Evolutionary conservation across 306 rosid genomes (phyloP).

Genomic region (Vigna nakashimae): DNA sequence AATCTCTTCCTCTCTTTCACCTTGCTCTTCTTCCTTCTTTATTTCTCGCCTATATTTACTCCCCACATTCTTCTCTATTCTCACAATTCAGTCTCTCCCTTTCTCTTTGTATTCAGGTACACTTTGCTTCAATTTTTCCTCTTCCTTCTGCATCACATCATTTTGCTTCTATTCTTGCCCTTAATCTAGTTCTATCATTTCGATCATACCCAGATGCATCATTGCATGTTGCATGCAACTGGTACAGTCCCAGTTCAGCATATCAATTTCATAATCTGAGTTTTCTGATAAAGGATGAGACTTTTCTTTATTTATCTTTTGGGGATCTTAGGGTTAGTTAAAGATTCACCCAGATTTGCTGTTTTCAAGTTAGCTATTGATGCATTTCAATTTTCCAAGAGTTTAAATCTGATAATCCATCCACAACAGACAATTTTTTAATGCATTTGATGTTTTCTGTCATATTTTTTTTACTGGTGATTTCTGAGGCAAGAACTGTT

Average conservation of each 20-base stretch:
- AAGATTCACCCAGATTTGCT: neutral
- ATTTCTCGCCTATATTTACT: neutral
- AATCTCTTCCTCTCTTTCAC: constrained; percentile 29
- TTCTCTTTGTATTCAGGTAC: constrained; percentile 44
- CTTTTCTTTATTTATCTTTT: neutral
- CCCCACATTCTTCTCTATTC: neutral
- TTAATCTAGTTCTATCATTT: constrained; percentile 4
- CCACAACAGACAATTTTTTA: neutral
- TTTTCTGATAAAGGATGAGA: neutral
- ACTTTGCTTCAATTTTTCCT: neutral
- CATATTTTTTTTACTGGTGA: neutral
- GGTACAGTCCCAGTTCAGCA: neutral
- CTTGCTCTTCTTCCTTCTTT: neutral
- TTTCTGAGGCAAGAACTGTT: constrained; percentile 29
- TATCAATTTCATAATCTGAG: constrained; percentile 8
- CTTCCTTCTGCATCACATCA: neutral
- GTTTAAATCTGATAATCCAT: constrained; percentile 5
- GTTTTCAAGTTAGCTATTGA: neutral
- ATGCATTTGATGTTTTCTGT: neutral
- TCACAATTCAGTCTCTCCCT: constrained; percentile 28
- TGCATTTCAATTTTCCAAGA: constrained; percentile 19
- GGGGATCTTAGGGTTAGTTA: neutral
- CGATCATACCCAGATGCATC: constrained; percentile 29
- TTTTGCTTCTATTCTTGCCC: constrained; percentile 8
- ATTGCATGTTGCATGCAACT: constrained; percentile 56